A percentile compares a stretch with the other conserved stretches of the same genome.
These are phyloP conservation scores for Apiospora rasikravindrae DNA, from an alignment of 2,329 filamentous ascomycete species.

Conservation along the genomic window DNA sequence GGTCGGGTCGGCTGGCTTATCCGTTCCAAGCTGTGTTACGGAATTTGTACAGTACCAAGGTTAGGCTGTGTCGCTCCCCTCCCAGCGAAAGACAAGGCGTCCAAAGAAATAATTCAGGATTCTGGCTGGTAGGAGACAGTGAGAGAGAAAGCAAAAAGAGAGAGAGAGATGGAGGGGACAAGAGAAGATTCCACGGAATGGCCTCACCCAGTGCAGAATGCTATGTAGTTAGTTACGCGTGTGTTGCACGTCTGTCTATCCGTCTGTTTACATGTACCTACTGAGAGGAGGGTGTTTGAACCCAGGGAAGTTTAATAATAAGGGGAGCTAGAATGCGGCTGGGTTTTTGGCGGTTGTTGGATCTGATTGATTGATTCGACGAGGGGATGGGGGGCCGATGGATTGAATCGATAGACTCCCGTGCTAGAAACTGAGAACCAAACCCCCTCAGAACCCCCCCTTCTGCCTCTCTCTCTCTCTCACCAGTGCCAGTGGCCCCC, in stretches of 20 bases:
- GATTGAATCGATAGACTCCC: conserved; percentile 15
- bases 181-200: background rate
- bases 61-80: background rate
- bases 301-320: conserved; percentile 14
- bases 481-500: background rate
- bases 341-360: conserved; percentile 12
- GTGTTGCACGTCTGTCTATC: background rate
- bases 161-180: background rate
- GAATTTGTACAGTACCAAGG: conserved; percentile 6
- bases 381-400: background rate
- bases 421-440: conserved; percentile 12
- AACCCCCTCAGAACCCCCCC: background rate
- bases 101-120: background rate
- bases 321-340: conserved; percentile 17
- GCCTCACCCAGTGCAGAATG: background rate
- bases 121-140: background rate
- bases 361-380: conserved; percentile 12
- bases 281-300: background rate
- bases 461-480: background rate
- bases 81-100: background rate
- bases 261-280: no score
- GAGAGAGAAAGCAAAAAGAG: background rate
- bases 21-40: conserved; percentile 11
- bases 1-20: conserved; percentile 14
- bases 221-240: background rate